Evolutionary conservation across 1,139 yeast species (phyloP).

Genomic region (Scheffersomyces parashehatae): DNA sequence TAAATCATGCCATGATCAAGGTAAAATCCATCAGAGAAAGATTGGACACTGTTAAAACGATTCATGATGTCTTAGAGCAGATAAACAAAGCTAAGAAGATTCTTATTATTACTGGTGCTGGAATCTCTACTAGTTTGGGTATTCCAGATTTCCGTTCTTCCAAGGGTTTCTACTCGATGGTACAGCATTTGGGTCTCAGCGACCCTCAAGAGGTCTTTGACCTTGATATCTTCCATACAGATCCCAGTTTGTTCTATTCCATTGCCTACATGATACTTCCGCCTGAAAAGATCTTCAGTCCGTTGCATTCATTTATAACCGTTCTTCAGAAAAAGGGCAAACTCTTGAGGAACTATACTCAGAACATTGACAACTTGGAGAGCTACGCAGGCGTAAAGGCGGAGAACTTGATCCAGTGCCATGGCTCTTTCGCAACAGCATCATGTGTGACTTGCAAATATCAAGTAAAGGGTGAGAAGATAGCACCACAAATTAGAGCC

Average conservation of each 20-base stretch:
- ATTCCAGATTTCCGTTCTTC: constrained; percentile 95
- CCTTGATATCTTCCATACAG: constrained; percentile 66
- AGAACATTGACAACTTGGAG: constrained; percentile 91
- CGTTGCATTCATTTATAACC: constrained; percentile 82
- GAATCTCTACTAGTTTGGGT: constrained; percentile 89
- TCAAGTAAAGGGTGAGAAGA: constrained; percentile 64
- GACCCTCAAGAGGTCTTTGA: constrained; percentile 97
- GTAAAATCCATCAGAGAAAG: constrained; percentile 57
- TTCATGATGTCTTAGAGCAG: constrained; percentile 61
- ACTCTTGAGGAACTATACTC: constrained; percentile 85
- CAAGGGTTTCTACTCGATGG: constrained; percentile 78
- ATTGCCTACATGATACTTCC: constrained; percentile 90
- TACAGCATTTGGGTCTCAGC: constrained; percentile 63
- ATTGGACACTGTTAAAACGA: constrained; percentile 50
- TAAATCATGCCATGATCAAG: constrained; percentile 62
- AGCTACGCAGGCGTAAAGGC: constrained; percentile 73
- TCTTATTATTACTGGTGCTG: constrained; percentile 91
- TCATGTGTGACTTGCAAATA: constrained; percentile 80
- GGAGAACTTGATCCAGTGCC: constrained; percentile 85
- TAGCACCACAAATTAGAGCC: constrained; percentile 61
- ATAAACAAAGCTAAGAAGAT: constrained; percentile 61
- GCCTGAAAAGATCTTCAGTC: constrained; percentile 71
- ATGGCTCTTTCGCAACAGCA: constrained; percentile 93
- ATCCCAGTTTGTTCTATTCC: constrained; percentile 82
- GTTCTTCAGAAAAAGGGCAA: constrained; percentile 76